Evolutionary conservation across 371 early-diverging fungal genomes (phyloP).

Genomic region (Dinochytrium kinnereticum): DNA sequence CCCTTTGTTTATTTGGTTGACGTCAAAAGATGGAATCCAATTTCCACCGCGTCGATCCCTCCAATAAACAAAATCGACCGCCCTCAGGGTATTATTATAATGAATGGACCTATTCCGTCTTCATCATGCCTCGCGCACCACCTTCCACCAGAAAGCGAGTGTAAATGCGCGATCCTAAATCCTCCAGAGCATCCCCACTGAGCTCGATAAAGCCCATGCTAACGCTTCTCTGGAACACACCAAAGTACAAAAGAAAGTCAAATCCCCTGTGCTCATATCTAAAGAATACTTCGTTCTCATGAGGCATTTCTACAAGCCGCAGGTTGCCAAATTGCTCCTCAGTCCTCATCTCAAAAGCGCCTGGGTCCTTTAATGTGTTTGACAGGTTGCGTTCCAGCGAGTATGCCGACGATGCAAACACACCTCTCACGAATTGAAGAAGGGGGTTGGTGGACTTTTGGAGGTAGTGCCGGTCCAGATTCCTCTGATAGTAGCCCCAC

Average conservation of each 20-base stretch:
- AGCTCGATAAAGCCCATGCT: constrained; percentile 25
- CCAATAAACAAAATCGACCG: too few relatives aligned
- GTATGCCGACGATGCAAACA: constrained; percentile 19
- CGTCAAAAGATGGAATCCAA: too few relatives aligned
- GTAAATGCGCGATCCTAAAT: constrained; percentile 24
- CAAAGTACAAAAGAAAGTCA: constrained; percentile 21
- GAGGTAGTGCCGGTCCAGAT: neutral
- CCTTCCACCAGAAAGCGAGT: constrained; percentile 19
- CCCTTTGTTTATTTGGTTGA: too few relatives aligned
- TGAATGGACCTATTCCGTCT: too few relatives aligned
- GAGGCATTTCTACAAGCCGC: neutral
- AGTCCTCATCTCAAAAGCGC: neutral
- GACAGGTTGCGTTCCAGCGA: constrained; percentile 16
- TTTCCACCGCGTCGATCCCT: too few relatives aligned
- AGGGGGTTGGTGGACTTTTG: neutral
- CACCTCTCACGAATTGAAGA: neutral
- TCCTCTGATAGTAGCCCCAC: constrained; percentile 12
- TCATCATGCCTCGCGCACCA: neutral
- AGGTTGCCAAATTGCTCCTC: constrained; percentile 21
- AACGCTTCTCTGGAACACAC: constrained; percentile 1
- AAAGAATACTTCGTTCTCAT: constrained; percentile 18
- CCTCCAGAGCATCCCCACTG: constrained; percentile 25
- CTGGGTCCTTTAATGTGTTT: constrained; percentile 1
- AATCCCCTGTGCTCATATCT: constrained; percentile 21
- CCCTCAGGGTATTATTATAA: too few relatives aligned